Evolutionary conservation across 768 basidiomycete genomes (phyloP), one percentile per base, ranked within the genome.

Genomic region (Paxillus ammoniavirescens): DNA sequence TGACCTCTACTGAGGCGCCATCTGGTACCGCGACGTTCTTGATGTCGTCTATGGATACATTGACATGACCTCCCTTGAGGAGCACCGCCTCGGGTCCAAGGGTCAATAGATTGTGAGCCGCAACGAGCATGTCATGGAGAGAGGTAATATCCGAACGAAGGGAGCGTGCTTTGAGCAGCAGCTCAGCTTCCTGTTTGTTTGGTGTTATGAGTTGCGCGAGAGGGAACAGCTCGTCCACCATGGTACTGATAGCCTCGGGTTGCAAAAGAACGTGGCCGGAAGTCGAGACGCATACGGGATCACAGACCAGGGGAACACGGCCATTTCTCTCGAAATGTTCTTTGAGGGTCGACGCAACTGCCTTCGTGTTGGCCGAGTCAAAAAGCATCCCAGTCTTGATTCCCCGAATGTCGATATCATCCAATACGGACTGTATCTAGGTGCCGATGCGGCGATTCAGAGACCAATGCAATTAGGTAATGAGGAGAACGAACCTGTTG

Each of bases 351-450:
- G 68, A 55, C 2, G 81, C 78, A 4, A 92, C 77, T 0, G 78
- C 74, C 10, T 65, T 70, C 21, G 82, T 81, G 42, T 76, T 82
- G 0, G 71, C 75, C 0, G 78, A 74, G 54, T 87, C 81, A 61
- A 78, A 86, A 0, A 98, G 77, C 95, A 97, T 96, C 12, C 95
- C 94, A 0, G 89, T 90, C 71, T 98, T 98, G 59, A 97, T 82
- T 2, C 84, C 87, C 37, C 77, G 71, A 10, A 91, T 73, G 5
- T 82, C 70, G 36, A 91, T 79, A 64, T 97, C 94, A 12, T 78
- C 76, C 26, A 95, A 65, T 3, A 97, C 80, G 0, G 84, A 83
- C 9, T 65, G 67, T 17, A 96, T 77, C 91, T 94, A 61, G 4
- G 21, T n/a, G 14, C 15, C 13, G 30, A 59, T 46, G 40, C 6